Evolutionary conservation across 1,139 yeast species (phyloP).

Genomic region (Hyphopichia burtonii): DNA sequence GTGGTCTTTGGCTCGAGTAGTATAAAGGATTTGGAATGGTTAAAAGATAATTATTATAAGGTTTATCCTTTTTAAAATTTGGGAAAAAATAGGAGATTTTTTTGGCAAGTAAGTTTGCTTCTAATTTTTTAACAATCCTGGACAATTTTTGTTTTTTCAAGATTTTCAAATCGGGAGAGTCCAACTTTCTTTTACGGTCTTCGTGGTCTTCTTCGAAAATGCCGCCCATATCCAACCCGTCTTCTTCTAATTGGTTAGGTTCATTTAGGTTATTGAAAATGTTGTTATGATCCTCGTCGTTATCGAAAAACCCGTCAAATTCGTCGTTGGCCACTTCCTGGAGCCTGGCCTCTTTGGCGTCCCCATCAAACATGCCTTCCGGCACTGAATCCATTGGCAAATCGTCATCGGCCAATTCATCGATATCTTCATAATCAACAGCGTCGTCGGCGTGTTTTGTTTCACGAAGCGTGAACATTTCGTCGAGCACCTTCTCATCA

Average conservation of each 20-base stretch:
- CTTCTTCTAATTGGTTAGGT: constrained; percentile 36
- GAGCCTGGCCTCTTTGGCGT: constrained; percentile 32
- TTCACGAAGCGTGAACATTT: constrained; percentile 36
- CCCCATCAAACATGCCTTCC: too few relatives aligned
- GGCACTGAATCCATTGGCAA: too few relatives aligned
- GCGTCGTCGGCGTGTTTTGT: constrained; percentile 87
- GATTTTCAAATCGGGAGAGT: constrained; percentile 17
- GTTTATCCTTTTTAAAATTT: constrained; percentile 52
- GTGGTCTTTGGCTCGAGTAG: constrained; percentile 53
- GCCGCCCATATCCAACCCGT: constrained; percentile 41
- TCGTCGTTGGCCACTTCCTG: constrained; percentile 42
- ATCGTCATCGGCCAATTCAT: constrained; percentile 84
- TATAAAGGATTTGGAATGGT: constrained; percentile 64
- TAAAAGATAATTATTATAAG: constrained; percentile 64
- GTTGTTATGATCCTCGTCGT: constrained; percentile 14
- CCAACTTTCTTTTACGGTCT: constrained; percentile 19
- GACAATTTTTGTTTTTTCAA: constrained; percentile 25
- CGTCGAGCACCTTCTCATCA: constrained; percentile 36
- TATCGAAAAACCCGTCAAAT: constrained; percentile 53
- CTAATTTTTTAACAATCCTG: constrained; percentile 30
- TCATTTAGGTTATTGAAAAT: constrained; percentile 19
- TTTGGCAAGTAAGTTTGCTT: constrained; percentile 30
- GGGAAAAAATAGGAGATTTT: constrained; percentile 59
- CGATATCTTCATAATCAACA: constrained; percentile 93
- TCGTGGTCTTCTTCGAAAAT: constrained; percentile 30